phyloP scores from a whole-genome alignment of 176 grass and related monocot genomes.

The Calamus simplicifolius region DNA sequence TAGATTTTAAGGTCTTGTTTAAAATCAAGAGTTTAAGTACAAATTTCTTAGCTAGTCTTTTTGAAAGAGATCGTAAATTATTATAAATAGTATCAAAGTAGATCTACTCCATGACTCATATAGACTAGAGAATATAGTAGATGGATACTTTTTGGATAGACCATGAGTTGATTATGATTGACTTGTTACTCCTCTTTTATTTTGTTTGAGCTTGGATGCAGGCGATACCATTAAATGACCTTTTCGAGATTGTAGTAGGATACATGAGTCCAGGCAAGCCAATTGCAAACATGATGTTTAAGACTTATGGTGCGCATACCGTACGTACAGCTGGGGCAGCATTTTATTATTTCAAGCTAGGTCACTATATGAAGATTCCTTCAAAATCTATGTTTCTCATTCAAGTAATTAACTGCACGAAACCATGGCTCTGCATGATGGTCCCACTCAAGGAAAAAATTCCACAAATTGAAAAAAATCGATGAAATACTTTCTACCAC shows the following conservation, averaged over 20 bases:
- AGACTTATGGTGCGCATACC: neutral
- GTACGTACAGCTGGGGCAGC: fast-evolving
- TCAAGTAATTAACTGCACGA: neutral
- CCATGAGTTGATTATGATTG: neutral
- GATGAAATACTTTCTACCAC: too few relatives aligned
- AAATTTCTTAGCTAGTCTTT: too few relatives aligned
- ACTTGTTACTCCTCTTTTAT: neutral
- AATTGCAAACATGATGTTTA: neutral
- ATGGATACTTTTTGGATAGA: too few relatives aligned
- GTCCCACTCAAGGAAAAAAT: too few relatives aligned
- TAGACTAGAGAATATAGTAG: too few relatives aligned
- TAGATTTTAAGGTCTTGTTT: too few relatives aligned
- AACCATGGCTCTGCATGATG: too few relatives aligned
- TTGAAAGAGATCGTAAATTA: too few relatives aligned
- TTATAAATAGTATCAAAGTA: too few relatives aligned
- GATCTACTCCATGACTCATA: too few relatives aligned
- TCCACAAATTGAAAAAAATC: too few relatives aligned
- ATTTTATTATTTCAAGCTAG: neutral
- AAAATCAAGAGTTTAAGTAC: too few relatives aligned
- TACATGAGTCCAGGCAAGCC: neutral
- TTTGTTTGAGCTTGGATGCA: neutral
- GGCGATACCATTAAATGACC: neutral
- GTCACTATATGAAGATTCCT: constrained; percentile 5
- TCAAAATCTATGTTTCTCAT: neutral
- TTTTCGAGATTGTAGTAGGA: neutral